phyloP scores from a whole-genome alignment of 2,329 filamentous ascomycete species.

The Cladobotryum mycophilum region DNA sequence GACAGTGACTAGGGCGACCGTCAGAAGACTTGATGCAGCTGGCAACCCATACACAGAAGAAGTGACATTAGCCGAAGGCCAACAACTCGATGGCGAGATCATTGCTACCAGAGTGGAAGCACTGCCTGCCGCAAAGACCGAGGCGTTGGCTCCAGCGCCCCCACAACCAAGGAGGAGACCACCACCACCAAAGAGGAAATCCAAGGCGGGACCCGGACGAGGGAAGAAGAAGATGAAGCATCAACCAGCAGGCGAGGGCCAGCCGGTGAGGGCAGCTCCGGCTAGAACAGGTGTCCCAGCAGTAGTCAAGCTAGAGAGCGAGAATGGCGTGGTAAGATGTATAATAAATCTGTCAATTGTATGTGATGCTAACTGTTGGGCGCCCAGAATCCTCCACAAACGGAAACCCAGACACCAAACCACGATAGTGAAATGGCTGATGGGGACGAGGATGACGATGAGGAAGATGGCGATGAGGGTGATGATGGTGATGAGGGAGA shows the following conservation, averaged over 20 bases:
- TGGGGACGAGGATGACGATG: conserved; percentile 39
- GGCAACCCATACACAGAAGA: conserved; percentile 83
- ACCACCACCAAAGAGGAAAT: conserved; percentile 73
- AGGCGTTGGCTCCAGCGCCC: conserved; percentile 38
- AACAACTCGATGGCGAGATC: conserved; percentile 75
- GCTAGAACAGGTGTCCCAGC: conserved; percentile 31
- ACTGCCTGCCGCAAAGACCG: conserved; percentile 52
- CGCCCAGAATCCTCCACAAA: conserved; percentile 34
- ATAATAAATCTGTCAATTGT: too few relatives aligned
- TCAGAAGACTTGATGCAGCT: conserved; percentile 68
- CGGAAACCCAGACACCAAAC: conserved; percentile 38
- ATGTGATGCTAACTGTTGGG: conserved; percentile 6
- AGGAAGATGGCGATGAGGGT: conserved; percentile 37
- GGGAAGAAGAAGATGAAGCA: conserved; percentile 72
- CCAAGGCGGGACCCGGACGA: conserved; percentile 66
- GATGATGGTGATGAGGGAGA: conserved; percentile 44
- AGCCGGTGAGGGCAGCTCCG: conserved; percentile 23
- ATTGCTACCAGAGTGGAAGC: conserved; percentile 53
- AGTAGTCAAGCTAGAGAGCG: conserved; percentile 32
- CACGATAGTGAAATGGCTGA: conserved; percentile 51
- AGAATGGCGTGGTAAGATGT: conserved; percentile 33
- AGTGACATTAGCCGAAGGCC: conserved; percentile 72
- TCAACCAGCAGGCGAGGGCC: conserved; percentile 31
- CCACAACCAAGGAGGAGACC: conserved; percentile 54
- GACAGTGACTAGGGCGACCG: conserved; percentile 69